Conservation (phyloP, 257 asterid species). For the Forsythia suspensa region DNA sequence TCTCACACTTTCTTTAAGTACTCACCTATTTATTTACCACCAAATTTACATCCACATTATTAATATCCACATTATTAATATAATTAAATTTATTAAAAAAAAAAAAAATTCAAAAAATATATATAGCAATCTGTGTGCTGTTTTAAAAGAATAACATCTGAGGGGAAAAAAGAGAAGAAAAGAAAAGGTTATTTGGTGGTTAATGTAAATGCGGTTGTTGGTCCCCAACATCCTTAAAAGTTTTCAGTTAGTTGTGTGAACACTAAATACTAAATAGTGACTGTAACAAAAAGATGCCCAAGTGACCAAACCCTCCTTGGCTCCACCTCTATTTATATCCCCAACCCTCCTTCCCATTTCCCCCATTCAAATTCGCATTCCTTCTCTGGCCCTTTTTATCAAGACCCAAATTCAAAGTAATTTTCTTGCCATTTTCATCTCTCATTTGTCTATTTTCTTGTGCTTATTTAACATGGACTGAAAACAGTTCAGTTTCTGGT, state of each 20-base stretch:
- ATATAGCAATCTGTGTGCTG: too few relatives aligned
- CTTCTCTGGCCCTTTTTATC: neutral
- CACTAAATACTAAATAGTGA: neutral
- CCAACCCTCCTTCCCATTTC: neutral
- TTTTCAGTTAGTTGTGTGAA: neutral
- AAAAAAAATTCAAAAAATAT: too few relatives aligned
- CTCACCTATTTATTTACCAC: too few relatives aligned
- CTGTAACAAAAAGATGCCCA: neutral
- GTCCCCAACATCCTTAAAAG: conserved; percentile 5
- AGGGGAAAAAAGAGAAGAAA: neutral
- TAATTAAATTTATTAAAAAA: too few relatives aligned
- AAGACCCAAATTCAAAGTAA: neutral
- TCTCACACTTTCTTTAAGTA: too few relatives aligned
- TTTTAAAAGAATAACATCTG: neutral
- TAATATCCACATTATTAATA: too few relatives aligned
- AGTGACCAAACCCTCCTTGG: neutral
- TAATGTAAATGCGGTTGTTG: neutral
- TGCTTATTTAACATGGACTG: neutral
- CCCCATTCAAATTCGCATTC: neutral
- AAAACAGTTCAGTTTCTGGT: neutral
- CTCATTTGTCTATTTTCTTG: neutral
- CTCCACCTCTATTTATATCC: neutral
- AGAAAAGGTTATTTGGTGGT: neutral
- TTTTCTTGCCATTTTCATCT: neutral
- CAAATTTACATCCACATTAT: too few relatives aligned